Evolutionary conservation across 1,139 yeast genomes (phyloP).

Genomic region (Hyphopichia burtonii): DNA sequence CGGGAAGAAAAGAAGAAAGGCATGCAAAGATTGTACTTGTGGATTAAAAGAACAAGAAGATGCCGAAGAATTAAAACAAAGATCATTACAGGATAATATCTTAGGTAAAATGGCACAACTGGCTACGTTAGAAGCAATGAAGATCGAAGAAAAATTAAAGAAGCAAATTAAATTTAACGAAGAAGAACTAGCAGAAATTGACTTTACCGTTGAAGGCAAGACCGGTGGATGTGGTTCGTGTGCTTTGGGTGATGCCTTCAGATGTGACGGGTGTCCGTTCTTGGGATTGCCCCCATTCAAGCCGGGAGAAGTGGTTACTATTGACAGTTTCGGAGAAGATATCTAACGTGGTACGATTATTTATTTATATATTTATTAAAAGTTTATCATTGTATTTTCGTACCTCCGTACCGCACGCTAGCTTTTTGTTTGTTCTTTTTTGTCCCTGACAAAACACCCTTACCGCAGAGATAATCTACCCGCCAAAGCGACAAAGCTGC

Average conservation of each 20-base stretch:
- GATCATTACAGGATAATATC: conserved; percentile 43
- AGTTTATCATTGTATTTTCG: no score
- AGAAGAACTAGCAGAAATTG: conserved; percentile 80
- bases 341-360: conserved; percentile 14
- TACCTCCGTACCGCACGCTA: no score
- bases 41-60: conserved; percentile 86
- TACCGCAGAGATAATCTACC: no score
- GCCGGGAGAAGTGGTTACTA: conserved; percentile 78
- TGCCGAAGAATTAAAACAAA: conserved; percentile 48
- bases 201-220: conserved; percentile 92
- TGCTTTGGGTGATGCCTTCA: conserved; percentile 94
- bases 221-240: conserved; percentile 97
- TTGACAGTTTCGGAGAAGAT: conserved; percentile 54
- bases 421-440: no score
- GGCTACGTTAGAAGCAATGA: conserved; percentile 54
- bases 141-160: conserved; percentile 50
- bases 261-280: conserved; percentile 98
- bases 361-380: no score
- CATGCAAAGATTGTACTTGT: conserved; percentile 98
- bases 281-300: conserved; percentile 96
- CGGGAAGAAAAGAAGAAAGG: conserved; percentile 73
- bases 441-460: no score
- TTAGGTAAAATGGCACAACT: conserved; percentile 50
- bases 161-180: conserved; percentile 54
- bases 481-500: no score